phyloP scores from a whole-genome alignment of 306 rosid species.

The Lagenaria siceraria region DNA sequence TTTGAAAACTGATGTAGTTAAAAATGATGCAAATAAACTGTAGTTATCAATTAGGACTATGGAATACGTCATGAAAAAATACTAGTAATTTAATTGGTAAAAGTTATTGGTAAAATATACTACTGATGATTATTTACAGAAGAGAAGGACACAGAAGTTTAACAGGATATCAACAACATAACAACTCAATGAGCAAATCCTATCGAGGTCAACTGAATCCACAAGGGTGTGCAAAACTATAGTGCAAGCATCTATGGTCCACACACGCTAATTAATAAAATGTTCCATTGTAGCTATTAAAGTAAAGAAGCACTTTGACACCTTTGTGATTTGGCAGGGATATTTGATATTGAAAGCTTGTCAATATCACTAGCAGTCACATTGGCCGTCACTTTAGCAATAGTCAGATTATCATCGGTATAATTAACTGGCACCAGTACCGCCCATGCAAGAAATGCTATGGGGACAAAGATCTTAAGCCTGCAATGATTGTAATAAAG shows the following conservation, averaged over 20 bases:
- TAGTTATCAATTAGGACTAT: background rate
- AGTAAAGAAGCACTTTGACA: constrained; percentile 16
- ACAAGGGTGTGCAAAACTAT: background rate
- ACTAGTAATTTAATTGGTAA: background rate
- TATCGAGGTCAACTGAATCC: background rate
- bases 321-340: constrained; percentile 46
- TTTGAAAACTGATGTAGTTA: background rate
- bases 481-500: constrained; percentile 27
- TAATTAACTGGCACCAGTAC: constrained; percentile 75
- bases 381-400: constrained; percentile 12
- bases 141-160: background rate
- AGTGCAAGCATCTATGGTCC: background rate
- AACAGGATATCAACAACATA: background rate
- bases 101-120: background rate
- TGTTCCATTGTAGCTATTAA: background rate
- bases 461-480: constrained; percentile 90
- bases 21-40: background rate
- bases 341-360: constrained; percentile 68
- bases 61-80: background rate
- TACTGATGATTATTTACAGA: background rate
- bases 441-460: constrained; percentile 71
- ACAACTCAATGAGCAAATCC: background rate
- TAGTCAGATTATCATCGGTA: constrained; percentile 32
- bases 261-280: background rate
- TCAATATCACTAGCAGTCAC: constrained; percentile 80